phyloP scores from a whole-genome alignment of 139 green algal genomes.

The Chlorella sorokiniana region DNA sequence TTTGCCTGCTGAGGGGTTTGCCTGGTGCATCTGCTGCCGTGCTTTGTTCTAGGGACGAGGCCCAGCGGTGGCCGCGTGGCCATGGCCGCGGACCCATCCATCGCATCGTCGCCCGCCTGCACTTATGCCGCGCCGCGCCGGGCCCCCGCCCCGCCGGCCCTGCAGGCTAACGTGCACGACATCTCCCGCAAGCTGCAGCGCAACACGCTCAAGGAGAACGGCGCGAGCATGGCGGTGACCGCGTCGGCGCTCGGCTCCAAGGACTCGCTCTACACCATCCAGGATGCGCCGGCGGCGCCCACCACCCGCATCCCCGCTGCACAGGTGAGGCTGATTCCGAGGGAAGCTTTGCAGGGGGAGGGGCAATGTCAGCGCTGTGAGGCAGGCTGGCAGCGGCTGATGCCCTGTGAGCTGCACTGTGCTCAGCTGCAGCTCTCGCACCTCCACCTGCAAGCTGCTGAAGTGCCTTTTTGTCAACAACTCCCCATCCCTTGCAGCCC shows the following conservation, averaged over 20 bases:
- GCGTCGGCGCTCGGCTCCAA: constrained; percentile 27
- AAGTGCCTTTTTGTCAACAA: neutral
- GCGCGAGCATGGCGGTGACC: constrained; percentile 21
- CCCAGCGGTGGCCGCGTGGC: too few relatives aligned
- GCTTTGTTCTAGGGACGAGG: too few relatives aligned
- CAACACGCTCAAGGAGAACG: constrained; percentile 42
- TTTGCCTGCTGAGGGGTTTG: too few relatives aligned
- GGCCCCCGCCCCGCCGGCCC: neutral
- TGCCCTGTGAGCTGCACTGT: neutral
- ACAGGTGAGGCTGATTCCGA: too few relatives aligned
- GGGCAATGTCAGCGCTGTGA: neutral
- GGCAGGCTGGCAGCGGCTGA: neutral
- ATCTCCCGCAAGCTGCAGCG: constrained; percentile 29
- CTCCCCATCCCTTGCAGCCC: neutral
- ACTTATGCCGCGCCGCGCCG: too few relatives aligned
- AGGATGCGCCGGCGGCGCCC: constrained; percentile 40
- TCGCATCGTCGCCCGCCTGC: neutral
- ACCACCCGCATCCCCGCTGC: constrained; percentile 34
- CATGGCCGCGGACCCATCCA: neutral
- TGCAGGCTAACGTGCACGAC: constrained; percentile 35
- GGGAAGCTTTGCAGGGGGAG: neutral
- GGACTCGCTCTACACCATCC: constrained; percentile 39
- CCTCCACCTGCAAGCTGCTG: neutral
- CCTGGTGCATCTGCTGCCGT: too few relatives aligned
- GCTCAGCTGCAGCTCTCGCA: neutral